These are phyloP conservation scores for Tetradesmus lagerheimii DNA, from an alignment of 139 green algal genomes.

Conservation along the genomic window DNA sequence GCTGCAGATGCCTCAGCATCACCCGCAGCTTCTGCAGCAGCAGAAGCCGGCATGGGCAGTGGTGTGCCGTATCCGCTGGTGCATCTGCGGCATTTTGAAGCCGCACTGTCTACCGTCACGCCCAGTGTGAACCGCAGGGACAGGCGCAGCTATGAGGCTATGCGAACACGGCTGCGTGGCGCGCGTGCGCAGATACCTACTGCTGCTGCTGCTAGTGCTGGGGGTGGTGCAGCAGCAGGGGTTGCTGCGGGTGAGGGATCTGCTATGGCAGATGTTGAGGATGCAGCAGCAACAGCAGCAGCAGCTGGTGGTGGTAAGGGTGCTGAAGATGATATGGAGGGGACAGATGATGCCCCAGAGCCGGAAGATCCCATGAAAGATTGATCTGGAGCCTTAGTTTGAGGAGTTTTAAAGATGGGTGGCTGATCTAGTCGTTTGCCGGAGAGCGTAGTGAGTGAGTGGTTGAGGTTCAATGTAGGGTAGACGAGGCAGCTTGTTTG, in stretches of 20 bases:
- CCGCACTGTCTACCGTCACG: constrained; percentile 61
- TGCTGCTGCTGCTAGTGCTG: background rate
- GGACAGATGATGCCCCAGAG: constrained; percentile 12
- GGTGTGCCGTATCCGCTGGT: constrained; percentile 55
- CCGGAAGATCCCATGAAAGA: constrained; percentile 37
- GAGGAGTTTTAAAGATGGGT: too few species aligned
- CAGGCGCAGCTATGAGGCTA: constrained; percentile 78
- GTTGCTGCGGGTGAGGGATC: background rate
- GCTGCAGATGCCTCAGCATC: background rate
- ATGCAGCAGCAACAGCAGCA: constrained; percentile 3
- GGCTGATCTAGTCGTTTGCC: too few species aligned
- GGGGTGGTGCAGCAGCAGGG: background rate
- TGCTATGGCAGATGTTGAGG: background rate
- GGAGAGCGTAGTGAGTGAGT: too few species aligned
- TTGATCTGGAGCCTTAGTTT: background rate
- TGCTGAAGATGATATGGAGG: constrained; percentile 33
- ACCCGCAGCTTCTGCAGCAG: background rate
- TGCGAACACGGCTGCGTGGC: constrained; percentile 69
- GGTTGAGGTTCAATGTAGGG: too few species aligned
- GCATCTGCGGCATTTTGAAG: constrained; percentile 77
- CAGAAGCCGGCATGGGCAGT: background rate
- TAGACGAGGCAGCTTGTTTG: too few species aligned
- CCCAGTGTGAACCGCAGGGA: constrained; percentile 83
- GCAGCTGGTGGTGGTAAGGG: background rate
- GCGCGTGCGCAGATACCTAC: constrained; percentile 11